Percentiles rank a stretch among this genome's conserved stretches.
These are phyloP conservation scores for Cronartium quercuum DNA, from an alignment of 1,284 basidiomycete species.

Conservation along the genomic window DNA sequence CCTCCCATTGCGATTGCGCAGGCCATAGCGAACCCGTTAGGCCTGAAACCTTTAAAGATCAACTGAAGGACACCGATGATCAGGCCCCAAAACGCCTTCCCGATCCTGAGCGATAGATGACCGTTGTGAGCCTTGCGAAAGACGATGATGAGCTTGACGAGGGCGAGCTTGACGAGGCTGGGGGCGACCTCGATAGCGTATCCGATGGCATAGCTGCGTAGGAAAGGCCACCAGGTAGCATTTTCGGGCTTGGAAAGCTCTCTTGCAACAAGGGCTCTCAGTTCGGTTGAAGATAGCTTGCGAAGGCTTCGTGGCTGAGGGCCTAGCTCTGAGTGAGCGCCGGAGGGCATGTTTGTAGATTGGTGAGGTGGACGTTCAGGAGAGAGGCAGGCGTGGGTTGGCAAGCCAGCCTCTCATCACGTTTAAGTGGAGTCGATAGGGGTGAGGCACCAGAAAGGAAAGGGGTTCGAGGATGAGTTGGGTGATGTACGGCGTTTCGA, in stretches of 20 bases:
- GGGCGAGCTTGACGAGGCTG: not conserved
- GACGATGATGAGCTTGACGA: slow-evolving; percentile 11
- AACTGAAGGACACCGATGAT: not conserved
- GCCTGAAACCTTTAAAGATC: slow-evolving; percentile 11
- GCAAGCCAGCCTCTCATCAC: too few species aligned
- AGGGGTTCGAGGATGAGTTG: too few species aligned
- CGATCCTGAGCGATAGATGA: not conserved
- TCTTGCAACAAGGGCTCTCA: not conserved
- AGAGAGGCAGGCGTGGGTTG: too few species aligned
- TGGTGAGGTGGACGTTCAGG: too few species aligned
- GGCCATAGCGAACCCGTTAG: slow-evolving; percentile 20
- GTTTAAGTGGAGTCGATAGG: too few species aligned
- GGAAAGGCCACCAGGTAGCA: slow-evolving; percentile 5
- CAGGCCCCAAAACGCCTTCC: not conserved
- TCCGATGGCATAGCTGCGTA: slow-evolving; percentile 25
- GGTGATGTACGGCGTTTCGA: too few species aligned
- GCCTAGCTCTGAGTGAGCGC: too few species aligned
- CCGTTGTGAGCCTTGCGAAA: not conserved
- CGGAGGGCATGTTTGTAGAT: too few species aligned
- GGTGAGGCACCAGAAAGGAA: too few species aligned
- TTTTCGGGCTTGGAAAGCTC: not conserved
- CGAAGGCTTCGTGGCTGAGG: too few species aligned
- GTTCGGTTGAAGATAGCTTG: not conserved
- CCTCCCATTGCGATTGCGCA: slow-evolving; percentile 24
- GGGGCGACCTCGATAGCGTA: slow-evolving; percentile 17